Percentiles rank a stretch among this genome's conserved stretches.
phyloP scores from a whole-genome alignment of 257 asterid species.

The Solanum sejunctum region DNA sequence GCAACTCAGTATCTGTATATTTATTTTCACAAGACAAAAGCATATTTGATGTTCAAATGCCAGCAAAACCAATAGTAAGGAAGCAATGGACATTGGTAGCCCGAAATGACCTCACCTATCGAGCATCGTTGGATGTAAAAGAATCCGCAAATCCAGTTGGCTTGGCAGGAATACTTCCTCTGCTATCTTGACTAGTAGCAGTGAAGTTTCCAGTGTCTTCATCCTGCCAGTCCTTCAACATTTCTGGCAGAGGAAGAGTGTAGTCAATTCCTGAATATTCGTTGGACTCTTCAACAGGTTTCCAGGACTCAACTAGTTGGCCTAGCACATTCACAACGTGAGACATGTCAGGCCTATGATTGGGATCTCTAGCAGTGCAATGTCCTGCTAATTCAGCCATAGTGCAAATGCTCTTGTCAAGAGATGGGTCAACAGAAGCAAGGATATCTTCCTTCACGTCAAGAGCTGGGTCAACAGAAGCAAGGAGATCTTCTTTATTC shows the following conservation, averaged over 20 bases:
- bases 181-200: conserved; percentile 41
- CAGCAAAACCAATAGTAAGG: not conserved
- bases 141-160: conserved; percentile 53
- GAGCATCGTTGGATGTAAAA: conserved; percentile 56
- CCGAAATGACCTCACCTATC: conserved; percentile 12
- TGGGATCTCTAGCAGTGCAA: conserved; percentile 67
- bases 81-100: not conserved
- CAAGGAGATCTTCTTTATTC: conserved; percentile 24
- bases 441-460: conserved; percentile 30
- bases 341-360: conserved; percentile 78
- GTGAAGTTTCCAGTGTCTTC: conserved; percentile 25
- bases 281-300: conserved; percentile 33
- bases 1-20: not conserved
- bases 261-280: conserved; percentile 18
- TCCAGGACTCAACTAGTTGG: conserved; percentile 49
- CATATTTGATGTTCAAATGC: not conserved
- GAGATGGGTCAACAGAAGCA: conserved; percentile 49
- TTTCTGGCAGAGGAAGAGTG: conserved; percentile 37
- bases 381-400: conserved; percentile 62
- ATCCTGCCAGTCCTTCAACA: conserved; percentile 65
- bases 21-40: not conserved
- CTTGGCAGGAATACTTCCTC: conserved; percentile 53
- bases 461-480: conserved; percentile 49
- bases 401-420: conserved; percentile 28
- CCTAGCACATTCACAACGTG: conserved; percentile 47